Percentiles rank a stretch among this genome's conserved stretches.
These are phyloP conservation scores for Fusarium longipes DNA, from an alignment of 2,329 filamentous ascomycete genomes.

Conservation along the genomic window DNA sequence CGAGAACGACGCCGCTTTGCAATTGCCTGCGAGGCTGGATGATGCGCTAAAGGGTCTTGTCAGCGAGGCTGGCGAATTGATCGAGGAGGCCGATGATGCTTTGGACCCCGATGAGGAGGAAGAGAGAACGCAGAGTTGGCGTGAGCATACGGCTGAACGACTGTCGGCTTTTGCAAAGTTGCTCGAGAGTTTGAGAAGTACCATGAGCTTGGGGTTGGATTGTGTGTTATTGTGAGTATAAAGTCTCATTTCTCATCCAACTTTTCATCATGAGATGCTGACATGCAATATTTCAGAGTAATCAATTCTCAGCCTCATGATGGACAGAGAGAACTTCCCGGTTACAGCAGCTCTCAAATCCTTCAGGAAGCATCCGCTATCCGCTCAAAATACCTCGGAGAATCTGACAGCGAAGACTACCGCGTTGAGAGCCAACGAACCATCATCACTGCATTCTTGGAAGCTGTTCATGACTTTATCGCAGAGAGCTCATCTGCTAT, in stretches of 20 bases:
- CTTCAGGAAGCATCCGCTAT: constrained; percentile 40
- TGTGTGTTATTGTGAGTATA: constrained; percentile 41
- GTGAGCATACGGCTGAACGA: constrained; percentile 43
- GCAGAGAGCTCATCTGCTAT: constrained; percentile 35
- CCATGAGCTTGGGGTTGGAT: constrained; percentile 43
- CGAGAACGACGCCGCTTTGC: constrained; percentile 7
- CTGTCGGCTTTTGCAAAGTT: constrained; percentile 34
- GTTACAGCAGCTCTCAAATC: constrained; percentile 46
- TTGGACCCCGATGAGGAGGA: constrained; percentile 26
- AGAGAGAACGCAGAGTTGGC: constrained; percentile 30
- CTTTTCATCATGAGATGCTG: not conserved
- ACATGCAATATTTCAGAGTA: constrained; percentile 19
- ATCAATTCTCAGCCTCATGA: constrained; percentile 41
- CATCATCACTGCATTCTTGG: constrained; percentile 36
- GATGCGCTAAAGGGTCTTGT: constrained; percentile 35
- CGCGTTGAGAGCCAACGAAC: constrained; percentile 36
- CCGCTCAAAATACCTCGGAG: constrained; percentile 30
- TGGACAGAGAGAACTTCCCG: constrained; percentile 38
- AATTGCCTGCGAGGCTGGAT: constrained; percentile 24
- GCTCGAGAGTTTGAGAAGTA: constrained; percentile 37
- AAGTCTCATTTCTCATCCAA: too few species aligned
- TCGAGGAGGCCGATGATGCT: constrained; percentile 43
- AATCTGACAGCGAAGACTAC: constrained; percentile 37
- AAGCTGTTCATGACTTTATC: constrained; percentile 43
- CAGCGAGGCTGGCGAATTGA: constrained; percentile 27